Conservation (phyloP, 2,329 filamentous ascomycete species). For the Penicillium digitatum region DNA sequence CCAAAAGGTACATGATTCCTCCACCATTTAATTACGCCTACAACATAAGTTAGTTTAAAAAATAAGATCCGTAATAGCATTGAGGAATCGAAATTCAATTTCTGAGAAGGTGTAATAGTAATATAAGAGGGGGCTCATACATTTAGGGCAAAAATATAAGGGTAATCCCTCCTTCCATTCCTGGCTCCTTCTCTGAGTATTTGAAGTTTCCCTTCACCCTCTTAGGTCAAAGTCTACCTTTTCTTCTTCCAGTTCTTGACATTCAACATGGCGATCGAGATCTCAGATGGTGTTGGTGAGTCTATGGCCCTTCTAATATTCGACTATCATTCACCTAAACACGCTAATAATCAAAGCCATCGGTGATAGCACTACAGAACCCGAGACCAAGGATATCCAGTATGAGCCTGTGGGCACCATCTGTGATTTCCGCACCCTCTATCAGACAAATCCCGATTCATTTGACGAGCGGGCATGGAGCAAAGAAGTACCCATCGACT, state of each 20-base stretch:
- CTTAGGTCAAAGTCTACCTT: neutral
- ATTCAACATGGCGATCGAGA: neutral
- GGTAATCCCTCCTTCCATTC: neutral
- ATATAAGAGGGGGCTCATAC: neutral
- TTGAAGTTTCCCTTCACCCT: neutral
- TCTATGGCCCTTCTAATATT: neutral
- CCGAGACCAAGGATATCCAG: neutral
- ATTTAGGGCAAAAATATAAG: neutral
- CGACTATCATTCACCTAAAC: neutral
- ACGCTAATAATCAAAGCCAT: neutral
- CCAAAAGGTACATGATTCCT: neutral
- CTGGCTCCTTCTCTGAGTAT: neutral
- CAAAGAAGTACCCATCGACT: conserved; percentile 52
- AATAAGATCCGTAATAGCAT: too few relatives aligned
- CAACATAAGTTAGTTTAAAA: too few relatives aligned
- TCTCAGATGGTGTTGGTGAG: neutral
- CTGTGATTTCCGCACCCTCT: conserved; percentile 47
- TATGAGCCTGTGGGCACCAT: conserved; percentile 29
- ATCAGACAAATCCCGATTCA: conserved; percentile 50
- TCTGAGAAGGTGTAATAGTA: neutral
- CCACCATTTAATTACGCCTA: too few relatives aligned
- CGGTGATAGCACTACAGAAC: neutral
- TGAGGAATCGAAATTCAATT: too few relatives aligned
- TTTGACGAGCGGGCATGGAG: conserved; percentile 54
- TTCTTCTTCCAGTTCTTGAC: neutral